Conservation (phyloP, 805 yeast genomes). For the Candida ovalis region DNA sequence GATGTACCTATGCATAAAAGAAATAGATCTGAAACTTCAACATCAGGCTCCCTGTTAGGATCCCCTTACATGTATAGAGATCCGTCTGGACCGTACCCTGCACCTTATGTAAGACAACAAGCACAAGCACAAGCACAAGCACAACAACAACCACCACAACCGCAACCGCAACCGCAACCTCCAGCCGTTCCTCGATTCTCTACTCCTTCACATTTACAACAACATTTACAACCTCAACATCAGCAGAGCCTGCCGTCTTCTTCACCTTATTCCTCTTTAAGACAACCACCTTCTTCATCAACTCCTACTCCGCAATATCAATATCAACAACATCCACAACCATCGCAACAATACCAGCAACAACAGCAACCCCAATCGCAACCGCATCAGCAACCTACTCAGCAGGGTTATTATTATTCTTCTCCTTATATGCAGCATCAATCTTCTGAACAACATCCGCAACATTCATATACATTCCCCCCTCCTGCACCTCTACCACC, state of each 20-base stretch:
- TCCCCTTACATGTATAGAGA: conserved; percentile 23
- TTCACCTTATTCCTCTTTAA: neutral
- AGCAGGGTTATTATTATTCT: neutral
- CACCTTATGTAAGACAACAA: neutral
- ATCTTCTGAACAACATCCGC: conserved; percentile 5
- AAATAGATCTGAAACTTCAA: conserved; percentile 15
- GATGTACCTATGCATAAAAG: conserved; percentile 15
- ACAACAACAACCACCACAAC: conserved; percentile 1
- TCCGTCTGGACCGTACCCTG: neutral
- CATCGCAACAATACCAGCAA: neutral
- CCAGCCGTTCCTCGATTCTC: neutral
- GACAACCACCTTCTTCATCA: neutral
- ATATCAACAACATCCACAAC: neutral
- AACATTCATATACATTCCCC: conserved; percentile 12
- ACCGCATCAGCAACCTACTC: no score
- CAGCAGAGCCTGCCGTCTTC: neutral
- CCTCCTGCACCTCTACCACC: conserved; percentile 9
- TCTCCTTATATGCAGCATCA: conserved; percentile 4
- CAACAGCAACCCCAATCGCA: neutral
- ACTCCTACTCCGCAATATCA: neutral
- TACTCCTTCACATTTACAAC: conserved; percentile 5
- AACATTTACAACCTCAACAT: conserved; percentile 4
- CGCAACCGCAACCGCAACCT: conserved; percentile 1
- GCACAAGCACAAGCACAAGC: no score
- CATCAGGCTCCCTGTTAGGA: conserved; percentile 10